Evolutionary conservation across 148 eudicot genomes (phyloP).

Genomic region (Persicaria maculosa): DNA sequence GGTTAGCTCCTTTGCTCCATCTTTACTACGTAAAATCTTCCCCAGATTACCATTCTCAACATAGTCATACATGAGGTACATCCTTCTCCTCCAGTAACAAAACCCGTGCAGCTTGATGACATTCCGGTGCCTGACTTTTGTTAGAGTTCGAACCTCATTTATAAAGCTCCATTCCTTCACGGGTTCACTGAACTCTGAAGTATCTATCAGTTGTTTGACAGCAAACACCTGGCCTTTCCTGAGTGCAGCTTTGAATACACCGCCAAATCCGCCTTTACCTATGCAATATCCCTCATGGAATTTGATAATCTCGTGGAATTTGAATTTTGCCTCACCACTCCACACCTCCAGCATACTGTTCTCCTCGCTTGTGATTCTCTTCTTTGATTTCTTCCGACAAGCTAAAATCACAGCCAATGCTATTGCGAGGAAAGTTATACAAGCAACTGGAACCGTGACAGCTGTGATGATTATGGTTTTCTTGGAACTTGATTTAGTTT

Average conservation of each 20-base stretch:
- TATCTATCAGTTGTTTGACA: no score
- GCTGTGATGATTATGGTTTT: constrained; percentile 26
- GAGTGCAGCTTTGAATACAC: no score
- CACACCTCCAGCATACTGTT: constrained; percentile 34
- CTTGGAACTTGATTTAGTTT: background rate
- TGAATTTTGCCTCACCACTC: constrained; percentile 54
- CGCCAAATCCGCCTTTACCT: no score
- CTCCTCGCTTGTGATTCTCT: constrained; percentile 22
- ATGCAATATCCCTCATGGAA: constrained; percentile 9
- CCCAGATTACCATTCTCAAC: no score
- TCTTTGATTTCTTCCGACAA: constrained; percentile 12
- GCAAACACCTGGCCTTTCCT: no score
- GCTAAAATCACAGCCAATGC: background rate
- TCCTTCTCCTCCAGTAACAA: no score
- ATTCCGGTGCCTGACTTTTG: constrained; percentile 20
- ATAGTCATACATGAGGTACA: no score
- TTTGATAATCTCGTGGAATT: background rate
- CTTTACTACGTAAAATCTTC: no score
- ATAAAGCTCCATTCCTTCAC: background rate
- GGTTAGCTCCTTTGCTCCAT: no score
- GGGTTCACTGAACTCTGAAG: no score
- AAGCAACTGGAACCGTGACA: constrained; percentile 35
- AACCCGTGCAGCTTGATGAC: no score
- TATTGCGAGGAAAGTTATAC: constrained; percentile 29
- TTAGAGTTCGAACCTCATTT: constrained; percentile 20